These are phyloP conservation scores for Escallonia rubra DNA, from an alignment of 129 eudicot genomes.

Conservation along the genomic window DNA sequence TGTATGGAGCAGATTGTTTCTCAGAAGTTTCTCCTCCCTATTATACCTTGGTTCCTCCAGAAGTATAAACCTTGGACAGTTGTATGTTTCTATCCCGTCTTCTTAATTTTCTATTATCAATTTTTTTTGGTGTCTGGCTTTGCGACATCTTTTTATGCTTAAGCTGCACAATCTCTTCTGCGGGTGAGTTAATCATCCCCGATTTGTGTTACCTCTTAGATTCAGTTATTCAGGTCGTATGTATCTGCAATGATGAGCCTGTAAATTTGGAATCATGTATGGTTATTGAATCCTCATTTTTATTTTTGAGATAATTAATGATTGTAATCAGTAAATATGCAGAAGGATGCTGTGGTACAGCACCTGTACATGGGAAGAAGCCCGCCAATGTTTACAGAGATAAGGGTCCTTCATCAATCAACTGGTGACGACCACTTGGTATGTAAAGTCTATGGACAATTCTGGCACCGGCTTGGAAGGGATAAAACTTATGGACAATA, in stretches of 20 bases:
- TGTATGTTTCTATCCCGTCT: slow-evolving; percentile 39
- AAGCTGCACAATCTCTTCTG: no score
- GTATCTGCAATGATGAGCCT: not conserved
- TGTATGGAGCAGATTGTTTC: slow-evolving; percentile 85
- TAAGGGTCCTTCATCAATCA: slow-evolving; percentile 78
- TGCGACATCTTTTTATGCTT: not conserved
- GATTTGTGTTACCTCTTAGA: no score
- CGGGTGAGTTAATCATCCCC: no score
- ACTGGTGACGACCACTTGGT: slow-evolving; percentile 88
- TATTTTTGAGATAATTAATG: slow-evolving; percentile 9
- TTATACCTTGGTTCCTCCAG: slow-evolving; percentile 90
- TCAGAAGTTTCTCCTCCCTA: slow-evolving; percentile 75
- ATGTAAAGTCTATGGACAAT: slow-evolving; percentile 5
- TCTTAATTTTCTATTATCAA: not conserved
- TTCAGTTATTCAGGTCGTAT: not conserved
- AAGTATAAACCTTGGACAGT: slow-evolving; percentile 97
- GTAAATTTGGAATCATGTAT: not conserved
- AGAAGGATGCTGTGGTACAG: slow-evolving; percentile 68
- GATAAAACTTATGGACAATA: no score
- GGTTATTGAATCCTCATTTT: not conserved
- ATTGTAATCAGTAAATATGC: slow-evolving; percentile 14
- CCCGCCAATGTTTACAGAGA: slow-evolving; percentile 91
- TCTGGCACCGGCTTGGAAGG: no score
- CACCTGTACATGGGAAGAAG: slow-evolving; percentile 81
- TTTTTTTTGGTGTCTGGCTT: not conserved